Conservation (phyloP, 1,284 basidiomycete species). For the Ustilago cynodontis region DNA sequence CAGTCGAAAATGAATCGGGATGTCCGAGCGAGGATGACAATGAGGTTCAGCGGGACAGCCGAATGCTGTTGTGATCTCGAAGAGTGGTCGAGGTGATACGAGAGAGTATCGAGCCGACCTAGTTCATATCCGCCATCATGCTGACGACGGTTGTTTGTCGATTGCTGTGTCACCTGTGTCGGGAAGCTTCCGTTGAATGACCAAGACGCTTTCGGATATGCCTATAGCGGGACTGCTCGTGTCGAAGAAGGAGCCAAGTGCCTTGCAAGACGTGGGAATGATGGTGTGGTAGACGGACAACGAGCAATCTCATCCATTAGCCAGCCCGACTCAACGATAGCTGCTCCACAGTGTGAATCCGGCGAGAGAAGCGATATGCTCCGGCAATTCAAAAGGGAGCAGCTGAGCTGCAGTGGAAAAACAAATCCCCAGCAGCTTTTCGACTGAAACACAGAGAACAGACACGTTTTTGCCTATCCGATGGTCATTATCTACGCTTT, state of each 20-base stretch:
- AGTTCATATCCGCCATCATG: background rate
- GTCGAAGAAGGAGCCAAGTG: background rate
- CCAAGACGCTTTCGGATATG: background rate
- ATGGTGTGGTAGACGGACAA: background rate
- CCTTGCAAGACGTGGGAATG: background rate
- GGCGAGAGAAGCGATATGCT: background rate
- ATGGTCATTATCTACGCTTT: constrained; percentile 5
- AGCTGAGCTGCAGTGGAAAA: constrained; percentile 3
- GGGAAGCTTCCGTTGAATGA: background rate
- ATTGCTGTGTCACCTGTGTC: too few species aligned
- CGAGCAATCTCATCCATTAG: background rate
- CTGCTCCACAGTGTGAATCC: too few species aligned
- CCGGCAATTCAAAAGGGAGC: background rate
- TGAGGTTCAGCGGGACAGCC: constrained; percentile 1
- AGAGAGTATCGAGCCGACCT: background rate
- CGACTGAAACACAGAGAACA: too few species aligned
- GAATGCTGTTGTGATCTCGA: background rate
- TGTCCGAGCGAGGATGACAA: background rate
- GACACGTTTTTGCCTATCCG: constrained; percentile 1
- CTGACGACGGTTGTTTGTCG: background rate
- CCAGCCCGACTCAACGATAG: too few species aligned
- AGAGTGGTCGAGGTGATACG: background rate
- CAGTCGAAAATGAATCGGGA: background rate
- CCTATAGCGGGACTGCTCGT: background rate
- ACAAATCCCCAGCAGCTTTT: background rate